A percentile compares a stretch with the other conserved stretches of the same genome.
These are phyloP conservation scores for Oryza australiensis DNA, from an alignment of 176 grass and related monocot genomes.

Conservation along the genomic window DNA sequence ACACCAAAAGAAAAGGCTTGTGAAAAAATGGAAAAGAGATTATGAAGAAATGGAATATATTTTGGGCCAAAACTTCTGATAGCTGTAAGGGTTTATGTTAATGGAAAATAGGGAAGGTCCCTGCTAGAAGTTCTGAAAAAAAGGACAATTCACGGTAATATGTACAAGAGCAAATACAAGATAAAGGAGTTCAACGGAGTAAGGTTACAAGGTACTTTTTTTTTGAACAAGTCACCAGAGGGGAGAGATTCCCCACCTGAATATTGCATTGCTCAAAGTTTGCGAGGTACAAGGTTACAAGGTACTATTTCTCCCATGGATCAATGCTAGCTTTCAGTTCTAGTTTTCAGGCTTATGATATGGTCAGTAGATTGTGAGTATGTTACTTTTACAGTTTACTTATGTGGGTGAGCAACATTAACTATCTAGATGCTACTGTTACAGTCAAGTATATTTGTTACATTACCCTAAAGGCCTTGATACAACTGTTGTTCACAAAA, in stretches of 20 bases:
- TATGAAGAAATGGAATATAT: slow-evolving; percentile 1
- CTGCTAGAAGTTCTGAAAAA: background rate
- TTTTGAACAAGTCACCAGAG: no score
- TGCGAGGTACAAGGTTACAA: no score
- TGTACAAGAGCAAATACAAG: background rate
- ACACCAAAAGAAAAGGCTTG: background rate
- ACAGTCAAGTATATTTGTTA: no score
- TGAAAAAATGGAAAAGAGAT: background rate
- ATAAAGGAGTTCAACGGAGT: background rate
- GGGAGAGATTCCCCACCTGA: no score
- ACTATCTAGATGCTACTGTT: background rate
- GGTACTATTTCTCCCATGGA: background rate
- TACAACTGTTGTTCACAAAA: background rate
- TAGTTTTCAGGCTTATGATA: background rate
- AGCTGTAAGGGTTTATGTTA: background rate
- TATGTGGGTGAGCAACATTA: background rate
- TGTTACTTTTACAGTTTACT: slow-evolving; percentile 2
- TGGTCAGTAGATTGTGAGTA: background rate
- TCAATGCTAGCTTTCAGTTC: background rate
- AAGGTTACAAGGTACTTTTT: background rate
- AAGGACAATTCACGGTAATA: background rate
- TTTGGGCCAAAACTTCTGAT: background rate
- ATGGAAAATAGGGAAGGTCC: background rate
- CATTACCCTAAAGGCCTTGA: background rate
- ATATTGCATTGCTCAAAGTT: no score